Evolutionary conservation across 2,329 filamentous ascomycete species (phyloP).

Genomic region (Pseudocercospora fuligena): DNA sequence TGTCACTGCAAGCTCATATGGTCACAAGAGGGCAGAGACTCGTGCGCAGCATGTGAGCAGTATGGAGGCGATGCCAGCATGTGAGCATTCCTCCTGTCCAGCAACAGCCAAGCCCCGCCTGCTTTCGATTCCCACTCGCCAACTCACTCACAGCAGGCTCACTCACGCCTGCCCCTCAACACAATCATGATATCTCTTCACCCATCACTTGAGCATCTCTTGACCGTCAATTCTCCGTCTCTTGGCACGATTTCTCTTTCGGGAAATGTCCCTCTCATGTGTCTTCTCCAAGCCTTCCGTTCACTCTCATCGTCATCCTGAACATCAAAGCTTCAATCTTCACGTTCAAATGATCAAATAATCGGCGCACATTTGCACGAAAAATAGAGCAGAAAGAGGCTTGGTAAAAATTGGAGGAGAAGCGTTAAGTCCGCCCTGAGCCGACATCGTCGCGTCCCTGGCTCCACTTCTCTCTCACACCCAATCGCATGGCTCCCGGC

Average conservation of each 20-base stretch:
- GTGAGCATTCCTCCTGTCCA: not conserved
- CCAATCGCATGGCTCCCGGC: not conserved
- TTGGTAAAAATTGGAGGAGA: not conserved
- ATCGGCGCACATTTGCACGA: not conserved
- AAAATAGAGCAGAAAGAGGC: not conserved
- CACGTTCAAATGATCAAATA: not conserved
- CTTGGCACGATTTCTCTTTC: not conserved
- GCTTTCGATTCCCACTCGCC: not conserved
- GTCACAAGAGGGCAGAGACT: not conserved
- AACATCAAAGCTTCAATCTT: not conserved
- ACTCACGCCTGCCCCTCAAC: not conserved
- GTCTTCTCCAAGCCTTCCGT: not conserved
- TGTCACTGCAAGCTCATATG: not conserved
- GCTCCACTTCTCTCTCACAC: not conserved
- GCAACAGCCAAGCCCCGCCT: not conserved
- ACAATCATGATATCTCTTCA: not conserved
- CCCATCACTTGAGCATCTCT: not conserved
- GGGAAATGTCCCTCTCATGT: not conserved
- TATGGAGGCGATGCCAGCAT: not conserved
- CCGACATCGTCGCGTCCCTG: not conserved
- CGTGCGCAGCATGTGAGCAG: not conserved
- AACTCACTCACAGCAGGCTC: not conserved
- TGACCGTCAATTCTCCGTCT: not conserved
- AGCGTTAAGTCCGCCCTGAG: not conserved
- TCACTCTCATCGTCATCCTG: not conserved